phyloP scores from a whole-genome alignment of 805 yeast genomes.

The Cyberlindnera meyerae region DNA sequence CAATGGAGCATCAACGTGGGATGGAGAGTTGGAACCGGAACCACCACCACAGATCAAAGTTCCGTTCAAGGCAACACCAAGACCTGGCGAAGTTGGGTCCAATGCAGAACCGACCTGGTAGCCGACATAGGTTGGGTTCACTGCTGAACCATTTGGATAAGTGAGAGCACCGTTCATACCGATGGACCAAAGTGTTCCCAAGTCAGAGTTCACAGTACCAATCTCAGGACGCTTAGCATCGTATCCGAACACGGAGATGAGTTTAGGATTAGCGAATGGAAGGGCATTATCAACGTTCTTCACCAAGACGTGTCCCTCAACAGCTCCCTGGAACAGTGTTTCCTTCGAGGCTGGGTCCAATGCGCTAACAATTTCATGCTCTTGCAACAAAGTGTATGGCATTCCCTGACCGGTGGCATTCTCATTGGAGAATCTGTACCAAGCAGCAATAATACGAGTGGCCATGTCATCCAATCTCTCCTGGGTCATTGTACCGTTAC shows the following conservation, averaged over 20 bases:
- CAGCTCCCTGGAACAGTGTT: slow-evolving; percentile 7
- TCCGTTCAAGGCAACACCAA: too few relatives aligned
- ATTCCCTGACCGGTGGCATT: slow-evolving; percentile 9
- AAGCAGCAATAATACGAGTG: slow-evolving; percentile 4
- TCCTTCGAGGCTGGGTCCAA: slow-evolving; percentile 5
- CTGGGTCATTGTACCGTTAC: slow-evolving; percentile 3
- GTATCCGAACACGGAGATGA: slow-evolving; percentile 7
- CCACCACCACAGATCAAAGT: too few relatives aligned
- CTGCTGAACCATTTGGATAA: slow-evolving; percentile 1
- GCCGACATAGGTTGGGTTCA: neutral
- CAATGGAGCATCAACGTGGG: too few relatives aligned
- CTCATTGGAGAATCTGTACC: slow-evolving; percentile 5
- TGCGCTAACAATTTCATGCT: slow-evolving; percentile 4
- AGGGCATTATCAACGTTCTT: slow-evolving; percentile 8
- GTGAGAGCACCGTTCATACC: neutral
- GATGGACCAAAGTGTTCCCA: neutral
- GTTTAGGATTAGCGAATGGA: slow-evolving; percentile 2
- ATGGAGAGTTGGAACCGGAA: too few relatives aligned
- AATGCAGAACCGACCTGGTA: too few relatives aligned
- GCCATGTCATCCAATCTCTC: slow-evolving; percentile 8
- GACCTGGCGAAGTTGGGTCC: slow-evolving; percentile 1
- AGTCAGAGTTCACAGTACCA: slow-evolving; percentile 1
- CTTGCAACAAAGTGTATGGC: neutral
- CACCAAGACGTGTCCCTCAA: slow-evolving; percentile 7
- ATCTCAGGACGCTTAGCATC: slow-evolving; percentile 2